phyloP scores from a whole-genome alignment of 768 basidiomycete genomes.

The Mrakia frigida region DNA sequence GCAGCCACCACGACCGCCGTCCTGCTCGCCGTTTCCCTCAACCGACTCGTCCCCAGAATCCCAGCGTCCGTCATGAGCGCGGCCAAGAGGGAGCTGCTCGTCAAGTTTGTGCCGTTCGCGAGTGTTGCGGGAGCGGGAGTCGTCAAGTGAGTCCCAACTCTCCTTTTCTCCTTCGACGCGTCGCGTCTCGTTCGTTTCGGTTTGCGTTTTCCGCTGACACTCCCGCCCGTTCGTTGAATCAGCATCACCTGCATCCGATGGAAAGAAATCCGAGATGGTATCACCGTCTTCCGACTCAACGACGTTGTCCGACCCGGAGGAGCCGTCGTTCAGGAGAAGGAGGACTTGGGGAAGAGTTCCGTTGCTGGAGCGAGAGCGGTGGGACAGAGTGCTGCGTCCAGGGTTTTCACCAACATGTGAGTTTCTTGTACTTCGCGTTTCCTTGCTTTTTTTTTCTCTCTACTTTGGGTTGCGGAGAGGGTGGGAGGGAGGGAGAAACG shows the following conservation, averaged over 20 bases:
- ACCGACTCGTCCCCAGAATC: slow-evolving; percentile 44
- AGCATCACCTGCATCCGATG: slow-evolving; percentile 45
- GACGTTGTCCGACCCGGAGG: slow-evolving; percentile 5
- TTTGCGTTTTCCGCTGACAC: not conserved
- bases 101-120: slow-evolving; percentile 44
- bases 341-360: slow-evolving; percentile 44
- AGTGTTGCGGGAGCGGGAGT: slow-evolving; percentile 47
- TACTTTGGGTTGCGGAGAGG: not conserved
- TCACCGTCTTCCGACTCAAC: slow-evolving; percentile 40
- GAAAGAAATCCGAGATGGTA: slow-evolving; percentile 49
- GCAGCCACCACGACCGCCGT: slow-evolving; percentile 47
- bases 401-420: slow-evolving; percentile 47
- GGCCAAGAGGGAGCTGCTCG: slow-evolving; percentile 37
- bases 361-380: slow-evolving; percentile 47
- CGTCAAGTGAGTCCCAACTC: slow-evolving; percentile 44
- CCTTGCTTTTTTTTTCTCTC: not conserved
- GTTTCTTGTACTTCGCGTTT: slow-evolving; percentile 16
- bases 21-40: slow-evolving; percentile 46
- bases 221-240: not conserved
- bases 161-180: not conserved
- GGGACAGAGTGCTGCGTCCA: slow-evolving; percentile 45
- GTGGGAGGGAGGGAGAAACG: too few species aligned
- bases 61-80: slow-evolving; percentile 33
- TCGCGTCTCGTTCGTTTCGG: not conserved
- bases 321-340: slow-evolving; percentile 37